phyloP scores from a whole-genome alignment of 139 green algal genomes.

The Trebouxia sp. region DNA sequence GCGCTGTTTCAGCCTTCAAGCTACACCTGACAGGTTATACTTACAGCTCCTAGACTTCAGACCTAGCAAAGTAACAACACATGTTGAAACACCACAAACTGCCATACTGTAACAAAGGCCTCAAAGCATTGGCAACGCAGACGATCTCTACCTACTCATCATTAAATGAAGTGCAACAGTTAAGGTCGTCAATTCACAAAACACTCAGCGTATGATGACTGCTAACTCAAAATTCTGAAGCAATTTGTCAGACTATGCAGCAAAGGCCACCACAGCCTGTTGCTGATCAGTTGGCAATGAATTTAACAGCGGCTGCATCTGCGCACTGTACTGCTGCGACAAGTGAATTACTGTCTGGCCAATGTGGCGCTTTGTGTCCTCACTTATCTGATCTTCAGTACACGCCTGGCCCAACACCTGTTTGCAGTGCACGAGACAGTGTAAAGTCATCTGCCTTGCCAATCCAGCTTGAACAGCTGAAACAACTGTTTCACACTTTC shows the following conservation, averaged over 20 bases:
- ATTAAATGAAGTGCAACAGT: too few species aligned
- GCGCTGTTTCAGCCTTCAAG: too few species aligned
- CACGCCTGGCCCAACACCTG: constrained; percentile 11
- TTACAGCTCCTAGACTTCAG: not conserved
- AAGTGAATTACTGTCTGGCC: constrained; percentile 3
- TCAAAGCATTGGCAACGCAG: too few species aligned
- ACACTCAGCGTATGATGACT: too few species aligned
- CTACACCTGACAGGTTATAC: not conserved
- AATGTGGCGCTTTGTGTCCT: constrained; percentile 19
- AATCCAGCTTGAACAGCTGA: too few species aligned
- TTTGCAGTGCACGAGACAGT: too few species aligned
- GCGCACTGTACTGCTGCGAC: constrained; percentile 12
- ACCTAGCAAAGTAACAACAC: too few species aligned
- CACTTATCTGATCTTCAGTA: not conserved
- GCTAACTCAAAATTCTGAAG: too few species aligned
- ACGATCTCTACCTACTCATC: too few species aligned
- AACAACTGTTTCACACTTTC: not conserved
- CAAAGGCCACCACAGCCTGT: constrained; percentile 3
- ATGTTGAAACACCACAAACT: too few species aligned
- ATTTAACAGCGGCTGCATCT: not conserved
- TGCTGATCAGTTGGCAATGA: constrained; percentile 21
- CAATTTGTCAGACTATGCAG: not conserved
- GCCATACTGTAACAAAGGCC: too few species aligned
- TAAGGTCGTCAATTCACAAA: too few species aligned
- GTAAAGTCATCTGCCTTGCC: not conserved